Evolutionary conservation across 176 grass and related monocot genomes (phyloP), one percentile per base, ranked within the genome.

Genomic region (Paspalum notatum): DNA sequence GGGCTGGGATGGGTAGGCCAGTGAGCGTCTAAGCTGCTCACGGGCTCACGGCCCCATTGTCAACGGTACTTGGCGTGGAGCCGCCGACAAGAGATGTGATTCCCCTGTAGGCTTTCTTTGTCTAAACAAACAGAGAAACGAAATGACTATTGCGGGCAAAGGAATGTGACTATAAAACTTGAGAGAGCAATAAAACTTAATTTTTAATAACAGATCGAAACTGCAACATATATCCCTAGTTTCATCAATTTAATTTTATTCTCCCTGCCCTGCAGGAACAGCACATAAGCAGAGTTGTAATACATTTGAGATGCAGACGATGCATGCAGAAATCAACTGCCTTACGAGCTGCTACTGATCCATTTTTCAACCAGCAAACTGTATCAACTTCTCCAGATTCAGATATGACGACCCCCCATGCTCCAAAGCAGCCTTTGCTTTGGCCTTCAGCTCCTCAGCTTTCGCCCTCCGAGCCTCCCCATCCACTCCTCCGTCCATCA

Each of bases 401-500:
- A 72, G 27, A 17, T 72, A 77, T 0, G 89, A 91, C 20, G 85
- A 84, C 1, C 85, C 89, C 0, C 68, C 57, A 1, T 66, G 24
- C 54, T 87, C 70, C 76, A 91, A 10, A 12, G 77, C 81, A 14
- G 66, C 7, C 37, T 39, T 49, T 0, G 89, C 85, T 43, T 61
- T 82, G 4, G 38, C 66, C 39, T 56, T 64, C 0, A 79, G 58
- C 51, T 81, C 68, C 54, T 22, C 10, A 9, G 37, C 74, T n/a
- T 59, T 91, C 54, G 7, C 62, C n/a, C 17, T 49, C 74, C 78
- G 48, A 21, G 62, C 82, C 38, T 83, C 67, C 21, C 78, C 82
- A 21, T 88, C 67, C 24, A 38, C 38, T 20, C 89, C 85, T 82
- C 60, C 73, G 1, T 78, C 78, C 89, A 88, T 91, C 51, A 91